Percentiles rank a stretch among this genome's conserved stretches.
phyloP scores from a whole-genome alignment of 108 stramenopile genomes.

The Nannochloropsis gaditana region DNA sequence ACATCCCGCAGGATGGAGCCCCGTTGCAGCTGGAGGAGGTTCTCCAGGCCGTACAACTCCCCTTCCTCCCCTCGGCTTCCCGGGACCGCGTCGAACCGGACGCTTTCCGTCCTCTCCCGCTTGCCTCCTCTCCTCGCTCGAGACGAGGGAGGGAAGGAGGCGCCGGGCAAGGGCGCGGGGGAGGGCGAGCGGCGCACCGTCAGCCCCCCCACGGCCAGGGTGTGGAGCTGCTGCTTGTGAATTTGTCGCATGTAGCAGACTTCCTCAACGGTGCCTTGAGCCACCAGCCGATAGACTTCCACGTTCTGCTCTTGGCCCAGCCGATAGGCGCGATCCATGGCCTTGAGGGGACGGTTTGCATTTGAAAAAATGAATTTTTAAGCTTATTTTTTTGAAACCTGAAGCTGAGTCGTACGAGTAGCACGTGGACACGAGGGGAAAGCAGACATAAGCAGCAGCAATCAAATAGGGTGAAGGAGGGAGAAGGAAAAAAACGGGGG shows the following conservation, averaged over 20 bases:
- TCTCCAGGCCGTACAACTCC: slow-evolving; percentile 41
- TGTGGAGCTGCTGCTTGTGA: slow-evolving; percentile 77
- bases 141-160: no score
- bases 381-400: no score
- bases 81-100: slow-evolving; percentile 40
- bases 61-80: slow-evolving; percentile 37
- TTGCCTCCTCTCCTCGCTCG: neutral
- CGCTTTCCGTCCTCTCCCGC: slow-evolving; percentile 14
- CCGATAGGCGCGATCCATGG: slow-evolving; percentile 65
- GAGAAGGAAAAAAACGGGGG: neutral
- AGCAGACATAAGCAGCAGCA: neutral
- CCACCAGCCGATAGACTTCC: slow-evolving; percentile 67
- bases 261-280: slow-evolving; percentile 80
- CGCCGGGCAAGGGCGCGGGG: neutral
- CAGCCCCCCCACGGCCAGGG: slow-evolving; percentile 39
- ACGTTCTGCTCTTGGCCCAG: slow-evolving; percentile 83
- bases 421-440: slow-evolving; percentile 58
- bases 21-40: slow-evolving; percentile 32
- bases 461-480: neutral
- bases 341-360: neutral
- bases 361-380: no score
- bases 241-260: slow-evolving; percentile 82
- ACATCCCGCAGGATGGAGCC: neutral
- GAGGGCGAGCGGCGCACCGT: neutral
- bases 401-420: slow-evolving; percentile 42